Evolutionary conservation across 2,329 filamentous ascomycete genomes (phyloP), one percentile per base, ranked within the genome.

Genomic region (Cucurbitaria berberidis): DNA sequence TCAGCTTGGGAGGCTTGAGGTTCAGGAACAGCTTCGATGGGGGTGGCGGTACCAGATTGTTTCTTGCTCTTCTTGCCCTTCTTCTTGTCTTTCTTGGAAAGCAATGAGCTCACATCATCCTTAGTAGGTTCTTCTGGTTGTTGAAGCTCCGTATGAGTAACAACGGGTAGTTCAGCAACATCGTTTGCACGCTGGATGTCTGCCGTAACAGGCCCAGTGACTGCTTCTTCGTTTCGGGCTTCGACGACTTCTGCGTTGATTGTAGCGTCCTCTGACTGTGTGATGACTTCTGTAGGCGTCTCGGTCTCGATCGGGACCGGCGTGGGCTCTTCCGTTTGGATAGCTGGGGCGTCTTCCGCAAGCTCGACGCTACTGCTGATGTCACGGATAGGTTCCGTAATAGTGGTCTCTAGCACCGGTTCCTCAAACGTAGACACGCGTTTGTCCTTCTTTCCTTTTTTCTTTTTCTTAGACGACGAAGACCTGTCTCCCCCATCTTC

Each of bases 21-120:
- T 24, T 56, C 57, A 15, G 48, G 30, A 15, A 43, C 1, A 5
- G 53, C 21, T n/a, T 59, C 57, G 18, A 50, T 11, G 3, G 59
- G 47, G 2, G 45, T 47, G 7, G 39, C 42, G 18, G 26, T 41
- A 18, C 51, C 41, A 22, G 63, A 58, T 43, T 63, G 55, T 44
- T 65, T 64, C 48, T 68, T 68, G 13, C 42, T 47, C 51, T 72
- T 73, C 55, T 71, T 72, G n/a, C 43, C 62, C 45, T 72, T 73
- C 53, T 73, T 72, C 29, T 64, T 64, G 46, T 57, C 53, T 34
- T 59, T 62, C 44, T 57, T 63, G 8, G 53, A 48, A 21, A 16
- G 30, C 18, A 34, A 26, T 5, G 49, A 35, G 19, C 16, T 54
- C 3, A 42, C 46, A 38, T 56, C 43, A 5, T 50, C 38, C 9